Conservation (phyloP, 148 eudicot genomes). For the Cornus florida region DNA sequence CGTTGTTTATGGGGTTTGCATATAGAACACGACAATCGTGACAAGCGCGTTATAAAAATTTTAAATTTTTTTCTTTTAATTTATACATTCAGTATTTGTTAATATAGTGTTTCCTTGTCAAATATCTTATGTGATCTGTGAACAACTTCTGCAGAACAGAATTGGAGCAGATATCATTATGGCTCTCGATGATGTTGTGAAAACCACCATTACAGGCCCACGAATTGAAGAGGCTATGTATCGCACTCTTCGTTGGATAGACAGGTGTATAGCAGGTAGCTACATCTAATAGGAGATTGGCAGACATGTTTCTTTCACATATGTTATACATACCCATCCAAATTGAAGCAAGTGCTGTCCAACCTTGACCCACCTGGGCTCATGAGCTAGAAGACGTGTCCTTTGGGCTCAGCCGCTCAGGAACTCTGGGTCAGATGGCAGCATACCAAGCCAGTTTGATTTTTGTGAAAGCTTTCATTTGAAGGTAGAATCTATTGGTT, state of each 20-base stretch:
- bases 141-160: slow-evolving; percentile 58
- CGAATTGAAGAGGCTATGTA: slow-evolving; percentile 95
- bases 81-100: not conserved
- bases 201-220: slow-evolving; percentile 81
- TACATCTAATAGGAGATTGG: not conserved
- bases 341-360: slow-evolving; percentile 1
- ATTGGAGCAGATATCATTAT: slow-evolving; percentile 93
- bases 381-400: not conserved
- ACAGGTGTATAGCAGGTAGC: slow-evolving; percentile 83
- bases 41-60: not conserved
- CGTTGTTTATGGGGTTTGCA: not conserved
- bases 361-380: not conserved
- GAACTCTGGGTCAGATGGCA: not conserved
- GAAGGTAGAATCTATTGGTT: not conserved
- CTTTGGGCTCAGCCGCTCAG: not conserved
- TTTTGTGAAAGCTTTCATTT: not conserved
- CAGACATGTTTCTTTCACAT: not conserved
- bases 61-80: not conserved
- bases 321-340: not conserved
- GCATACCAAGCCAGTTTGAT: not conserved
- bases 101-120: not conserved
- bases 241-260: slow-evolving; percentile 94
- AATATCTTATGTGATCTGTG: slow-evolving; percentile 10
- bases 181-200: slow-evolving; percentile 96
- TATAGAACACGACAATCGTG: not conserved